Evolutionary conservation across 495 filamentous ascomycete species (phyloP).

Genomic region (Sordaria brevicollis): DNA sequence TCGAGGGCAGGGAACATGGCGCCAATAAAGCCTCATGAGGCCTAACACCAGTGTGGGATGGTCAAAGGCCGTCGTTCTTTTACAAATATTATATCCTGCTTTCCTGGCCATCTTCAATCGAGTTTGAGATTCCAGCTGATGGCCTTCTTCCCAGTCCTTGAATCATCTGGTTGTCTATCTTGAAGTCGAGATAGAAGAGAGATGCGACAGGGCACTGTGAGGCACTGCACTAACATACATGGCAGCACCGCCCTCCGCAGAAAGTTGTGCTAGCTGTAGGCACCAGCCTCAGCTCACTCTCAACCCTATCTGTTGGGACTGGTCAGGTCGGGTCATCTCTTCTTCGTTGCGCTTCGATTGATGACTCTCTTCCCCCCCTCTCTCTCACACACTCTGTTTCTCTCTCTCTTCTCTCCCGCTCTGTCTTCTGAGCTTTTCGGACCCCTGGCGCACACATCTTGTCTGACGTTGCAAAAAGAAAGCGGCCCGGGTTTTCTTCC

Average conservation of each 20-base stretch:
- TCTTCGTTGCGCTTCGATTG: background rate
- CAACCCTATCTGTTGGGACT: background rate
- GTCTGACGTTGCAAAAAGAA: background rate
- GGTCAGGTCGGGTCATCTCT: background rate
- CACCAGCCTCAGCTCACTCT: constrained; percentile 6
- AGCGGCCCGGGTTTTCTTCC: background rate
- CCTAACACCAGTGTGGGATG: background rate
- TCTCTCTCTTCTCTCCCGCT: constrained; percentile 2
- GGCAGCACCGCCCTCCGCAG: constrained; percentile 9
- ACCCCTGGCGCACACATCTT: constrained; percentile 1
- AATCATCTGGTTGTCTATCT: constrained; percentile 9
- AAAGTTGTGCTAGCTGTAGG: constrained; percentile 10
- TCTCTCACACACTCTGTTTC: background rate
- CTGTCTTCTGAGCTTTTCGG: constrained; percentile 1
- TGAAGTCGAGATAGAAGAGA: constrained; percentile 13
- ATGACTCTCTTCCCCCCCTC: background rate
- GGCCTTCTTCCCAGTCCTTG: background rate
- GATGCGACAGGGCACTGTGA: background rate
- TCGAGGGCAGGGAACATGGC: background rate
- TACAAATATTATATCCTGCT: background rate
- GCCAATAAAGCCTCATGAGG: background rate
- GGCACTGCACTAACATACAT: constrained; percentile 13
- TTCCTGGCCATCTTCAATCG: constrained; percentile 1
- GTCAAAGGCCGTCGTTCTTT: background rate
- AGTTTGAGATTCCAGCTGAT: constrained; percentile 4